These are phyloP conservation scores for Colletotrichum sp. DNA, from an alignment of 2,329 filamentous ascomycete species.

Conservation along the genomic window DNA sequence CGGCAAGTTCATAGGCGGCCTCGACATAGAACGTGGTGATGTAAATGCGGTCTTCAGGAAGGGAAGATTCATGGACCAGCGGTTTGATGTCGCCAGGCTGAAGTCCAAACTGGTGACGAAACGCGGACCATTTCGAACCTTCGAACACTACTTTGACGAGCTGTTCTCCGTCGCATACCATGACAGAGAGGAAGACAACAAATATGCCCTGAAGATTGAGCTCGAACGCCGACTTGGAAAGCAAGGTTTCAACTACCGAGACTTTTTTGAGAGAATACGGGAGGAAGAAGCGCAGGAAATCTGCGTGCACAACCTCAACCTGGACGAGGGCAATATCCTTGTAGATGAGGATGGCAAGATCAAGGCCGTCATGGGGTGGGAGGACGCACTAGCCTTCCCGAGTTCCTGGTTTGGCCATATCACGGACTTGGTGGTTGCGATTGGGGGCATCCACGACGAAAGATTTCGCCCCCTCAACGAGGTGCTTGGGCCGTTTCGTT, in stretches of 20 bases:
- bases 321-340: slow-evolving; percentile 10
- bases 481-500: not conserved
- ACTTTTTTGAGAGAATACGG: not conserved
- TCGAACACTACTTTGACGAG: not conserved
- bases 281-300: not conserved
- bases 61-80: not conserved
- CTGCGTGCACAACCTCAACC: slow-evolving; percentile 3
- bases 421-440: not conserved
- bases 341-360: not conserved
- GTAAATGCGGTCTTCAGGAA: not conserved
- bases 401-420: not conserved
- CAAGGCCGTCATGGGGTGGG: slow-evolving; percentile 17
- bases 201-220: not conserved
- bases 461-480: not conserved
- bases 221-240: not conserved
- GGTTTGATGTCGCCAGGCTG: not conserved
- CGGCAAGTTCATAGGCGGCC: not conserved
- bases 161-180: not conserved
- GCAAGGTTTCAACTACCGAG: not conserved
- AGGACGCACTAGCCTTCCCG: slow-evolving; percentile 7
- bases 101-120: not conserved
- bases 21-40: not conserved
- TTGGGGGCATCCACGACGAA: not conserved
- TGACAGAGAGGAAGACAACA: not conserved
- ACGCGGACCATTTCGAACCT: not conserved